Conservation (phyloP, 73 alveolate species). For the Vitrella brassicaformis region DNA sequence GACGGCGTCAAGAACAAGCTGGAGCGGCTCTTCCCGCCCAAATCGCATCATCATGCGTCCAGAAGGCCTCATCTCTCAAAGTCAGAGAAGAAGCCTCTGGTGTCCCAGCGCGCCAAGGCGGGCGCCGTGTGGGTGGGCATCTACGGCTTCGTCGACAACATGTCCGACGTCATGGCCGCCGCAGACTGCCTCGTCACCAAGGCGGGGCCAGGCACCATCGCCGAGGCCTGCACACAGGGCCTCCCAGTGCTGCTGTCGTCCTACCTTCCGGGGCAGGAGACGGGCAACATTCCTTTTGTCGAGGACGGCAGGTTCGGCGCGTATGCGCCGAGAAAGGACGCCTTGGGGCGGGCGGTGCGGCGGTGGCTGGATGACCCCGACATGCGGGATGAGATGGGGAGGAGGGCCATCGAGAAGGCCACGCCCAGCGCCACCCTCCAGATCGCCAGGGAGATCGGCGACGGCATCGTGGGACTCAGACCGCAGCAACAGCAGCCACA, state of each 20-base stretch:
- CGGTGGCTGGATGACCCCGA: not conserved
- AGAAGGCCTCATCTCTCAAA: too few relatives aligned
- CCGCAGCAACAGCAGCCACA: too few relatives aligned
- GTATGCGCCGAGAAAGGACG: not conserved
- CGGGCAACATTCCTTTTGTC: not conserved
- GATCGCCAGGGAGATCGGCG: conserved; percentile 3
- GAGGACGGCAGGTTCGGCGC: not conserved
- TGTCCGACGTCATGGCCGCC: conserved; percentile 3
- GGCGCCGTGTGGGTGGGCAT: not conserved
- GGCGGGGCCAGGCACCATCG: conserved; percentile 5
- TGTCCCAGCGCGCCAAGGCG: too few relatives aligned
- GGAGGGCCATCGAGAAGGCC: not conserved
- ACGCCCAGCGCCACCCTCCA: not conserved
- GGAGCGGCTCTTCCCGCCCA: not conserved
- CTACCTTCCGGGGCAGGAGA: conserved; percentile 1
- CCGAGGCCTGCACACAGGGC: not conserved
- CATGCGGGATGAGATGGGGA: not conserved
- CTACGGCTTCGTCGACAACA: not conserved
- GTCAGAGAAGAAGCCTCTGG: too few relatives aligned
- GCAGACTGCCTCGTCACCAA: not conserved
- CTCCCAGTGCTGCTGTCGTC: conserved; percentile 2
- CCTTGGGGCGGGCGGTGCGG: not conserved
- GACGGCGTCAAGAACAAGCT: conserved; percentile 2
- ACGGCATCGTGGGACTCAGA: too few relatives aligned
- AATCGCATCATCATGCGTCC: too few relatives aligned